Evolutionary conservation across 1,139 yeast genomes (phyloP), one percentile per base, ranked within the genome.

Genomic region (Nakaseomyces kungkrabaensis): DNA sequence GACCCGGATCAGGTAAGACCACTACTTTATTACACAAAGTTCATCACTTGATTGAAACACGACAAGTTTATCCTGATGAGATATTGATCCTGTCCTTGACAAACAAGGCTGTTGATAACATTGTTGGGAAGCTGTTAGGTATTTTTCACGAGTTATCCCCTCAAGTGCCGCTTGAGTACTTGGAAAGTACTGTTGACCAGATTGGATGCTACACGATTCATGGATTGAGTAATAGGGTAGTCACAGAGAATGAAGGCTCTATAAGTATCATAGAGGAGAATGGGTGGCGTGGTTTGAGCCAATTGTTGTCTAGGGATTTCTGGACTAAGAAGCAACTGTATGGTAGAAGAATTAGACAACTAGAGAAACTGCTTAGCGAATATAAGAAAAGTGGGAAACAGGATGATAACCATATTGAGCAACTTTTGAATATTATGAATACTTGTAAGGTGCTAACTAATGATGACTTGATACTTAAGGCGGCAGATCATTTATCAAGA

Each of bases 1-100:
- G 90, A 0, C 89, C 90, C 0, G 90, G 90, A 3, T 77, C 85
- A 25, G 95, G 95, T 1, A 85, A 85, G 59, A 84, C 94, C 0
- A 69, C 71, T 41, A 81, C 89, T 0, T 58, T 85, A 32, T 76
- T 79, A 1, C 68, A 73, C 42, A 71, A 87, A 52, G 71, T 83
- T 0, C 77, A 76, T 1, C 68, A 74, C 53, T 58, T 82, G 54
- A 61, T 84, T 0, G 56, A 62, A 4, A 53, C 67, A 5, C 68
- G 69, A 4, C 67, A 66, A 1, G 61, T 78, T 0, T 53, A 61
- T 1, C 87, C 90, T 0, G 65, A 69, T 7, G 78, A 79, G 48
- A 75, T 85, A 2, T 62, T 84, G 37, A 81, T 83, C 4, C 67
- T 85, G 8, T 80, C 89, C 4, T 73, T 85, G 76, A 83, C 94